Percentiles rank a stretch among this genome's conserved stretches.
These are phyloP conservation scores for Choiromyces venosus DNA, from an alignment of 495 filamentous ascomycete species.

Conservation along the genomic window DNA sequence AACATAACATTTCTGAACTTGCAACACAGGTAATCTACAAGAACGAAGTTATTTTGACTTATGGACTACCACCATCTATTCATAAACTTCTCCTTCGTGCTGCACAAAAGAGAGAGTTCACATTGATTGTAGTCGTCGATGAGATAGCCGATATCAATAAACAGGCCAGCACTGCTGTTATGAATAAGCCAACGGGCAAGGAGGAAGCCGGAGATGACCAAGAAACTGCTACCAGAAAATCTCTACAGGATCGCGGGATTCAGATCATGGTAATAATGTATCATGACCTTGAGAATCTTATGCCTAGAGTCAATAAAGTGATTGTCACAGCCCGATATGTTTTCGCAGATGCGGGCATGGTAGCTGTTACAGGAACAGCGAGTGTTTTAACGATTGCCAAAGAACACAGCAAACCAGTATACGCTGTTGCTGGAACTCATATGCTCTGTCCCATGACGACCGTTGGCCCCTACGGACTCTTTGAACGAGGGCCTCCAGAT, in stretches of 20 bases:
- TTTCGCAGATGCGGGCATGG: conserved; percentile 34
- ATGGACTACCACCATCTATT: conserved; percentile 35
- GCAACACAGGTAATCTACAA: conserved; percentile 36
- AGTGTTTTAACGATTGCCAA: conserved; percentile 35
- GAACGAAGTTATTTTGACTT: conserved; percentile 39
- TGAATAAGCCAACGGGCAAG: conserved; percentile 29
- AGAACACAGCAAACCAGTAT: conserved; percentile 29
- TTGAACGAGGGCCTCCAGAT: conserved; percentile 16
- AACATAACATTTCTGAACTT: conserved; percentile 32
- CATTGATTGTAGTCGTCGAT: conserved; percentile 36
- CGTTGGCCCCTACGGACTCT: conserved; percentile 11
- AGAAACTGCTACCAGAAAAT: conserved; percentile 29
- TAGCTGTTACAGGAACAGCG: conserved; percentile 33
- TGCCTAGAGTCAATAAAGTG: conserved; percentile 40
- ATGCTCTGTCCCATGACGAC: conserved; percentile 37
- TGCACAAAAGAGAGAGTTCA: conserved; percentile 39
- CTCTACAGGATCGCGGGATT: conserved; percentile 36
- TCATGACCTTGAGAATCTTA: conserved; percentile 36
- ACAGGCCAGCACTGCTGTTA: conserved; percentile 33
- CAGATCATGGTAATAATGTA: conserved; percentile 39
- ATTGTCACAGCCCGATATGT: conserved; percentile 36
- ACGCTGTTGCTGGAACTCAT: conserved; percentile 36
- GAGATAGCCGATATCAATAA: conserved; percentile 37
- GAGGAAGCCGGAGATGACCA: conserved; percentile 27
- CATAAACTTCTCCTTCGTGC: conserved; percentile 37